Conservation (phyloP, 805 yeast genomes). For the Saturnispora sekii region DNA sequence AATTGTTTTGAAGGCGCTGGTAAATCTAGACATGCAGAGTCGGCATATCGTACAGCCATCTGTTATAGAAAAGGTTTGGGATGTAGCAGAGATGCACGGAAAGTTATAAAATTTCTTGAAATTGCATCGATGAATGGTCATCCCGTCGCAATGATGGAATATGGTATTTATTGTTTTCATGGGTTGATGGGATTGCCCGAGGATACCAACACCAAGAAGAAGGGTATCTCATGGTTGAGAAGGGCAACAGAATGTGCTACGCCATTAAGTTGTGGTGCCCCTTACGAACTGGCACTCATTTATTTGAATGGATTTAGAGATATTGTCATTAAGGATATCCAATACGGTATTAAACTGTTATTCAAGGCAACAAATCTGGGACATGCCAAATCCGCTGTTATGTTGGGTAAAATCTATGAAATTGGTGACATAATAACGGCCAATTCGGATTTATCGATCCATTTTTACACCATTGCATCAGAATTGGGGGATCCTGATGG, state of each 20-base stretch:
- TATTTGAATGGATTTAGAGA: conserved; percentile 79
- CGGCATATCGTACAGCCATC: conserved; percentile 83
- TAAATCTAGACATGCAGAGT: conserved; percentile 85
- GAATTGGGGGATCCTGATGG: conserved; percentile 77
- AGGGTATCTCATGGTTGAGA: conserved; percentile 87
- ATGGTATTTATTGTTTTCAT: conserved; percentile 80
- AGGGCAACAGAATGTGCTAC: conserved; percentile 80
- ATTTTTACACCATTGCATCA: conserved; percentile 89
- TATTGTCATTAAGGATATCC: conserved; percentile 71
- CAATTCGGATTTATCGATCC: conserved; percentile 78
- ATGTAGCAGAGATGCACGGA: conserved; percentile 76
- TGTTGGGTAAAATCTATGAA: conserved; percentile 79
- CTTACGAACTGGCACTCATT: conserved; percentile 82
- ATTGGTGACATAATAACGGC: conserved; percentile 65
- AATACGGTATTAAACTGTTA: conserved; percentile 78
- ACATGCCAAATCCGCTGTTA: conserved; percentile 68
- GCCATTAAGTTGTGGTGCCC: conserved; percentile 85
- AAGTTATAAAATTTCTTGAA: conserved; percentile 72
- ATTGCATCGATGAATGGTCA: conserved; percentile 87
- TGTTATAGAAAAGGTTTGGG: conserved; percentile 95
- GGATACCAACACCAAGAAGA: conserved; percentile 60
- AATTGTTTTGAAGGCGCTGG: conserved; percentile 78
- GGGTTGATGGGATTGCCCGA: conserved; percentile 73
- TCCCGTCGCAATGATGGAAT: conserved; percentile 92
- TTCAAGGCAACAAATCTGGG: conserved; percentile 86